Base-by-base conservation (phyloP, 768 basidiomycete genomes). In the Nidularia sp. region DNA sequence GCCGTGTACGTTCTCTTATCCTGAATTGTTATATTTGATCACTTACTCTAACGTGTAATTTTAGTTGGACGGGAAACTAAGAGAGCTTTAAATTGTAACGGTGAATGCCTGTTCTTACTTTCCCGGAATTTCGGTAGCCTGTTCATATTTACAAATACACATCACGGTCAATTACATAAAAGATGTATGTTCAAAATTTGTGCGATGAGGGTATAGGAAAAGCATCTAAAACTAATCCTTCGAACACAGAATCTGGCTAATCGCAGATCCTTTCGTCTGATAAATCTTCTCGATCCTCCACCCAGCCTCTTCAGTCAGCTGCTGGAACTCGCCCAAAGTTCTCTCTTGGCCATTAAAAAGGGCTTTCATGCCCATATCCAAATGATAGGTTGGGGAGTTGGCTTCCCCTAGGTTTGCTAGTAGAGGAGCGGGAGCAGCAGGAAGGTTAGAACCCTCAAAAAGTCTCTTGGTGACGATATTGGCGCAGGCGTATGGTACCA, bases 1-100 rank as follows among this genome's bases (percentile, higher is more conserved):
- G 59, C 71, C 29, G 69, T 75, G 68, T 73, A 62, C 54, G 70
- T 63, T 39, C 9, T 15, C 9, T 18, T 18, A 18, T 18, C 18
- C 18, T 18, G 18, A 18, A 18, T 18, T 18, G 15, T 39, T 39
- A 9, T 39, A 39, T 39, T 15, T 39, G 36, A 39, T 39, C 15
- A 39, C 18, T 18, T 18, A 18, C 18, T 18, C 18, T 18, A 18
- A 18, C 18, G 18, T 18, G 18, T 18, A 18, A 18, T 18, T 18
- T 18, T 18, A 45, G 44, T 25, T 45, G 44, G 44, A 45, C 44
- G 9, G 44, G 44, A 25, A 45, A 45, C 44, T 45, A 45, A 45
- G 8, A 8, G 36, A 9, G 36, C 18, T 12, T 12, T 22, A 45
- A 12, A 45, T 12, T 12, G 12, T 45, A 9, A 12, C 8, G 22